Percentiles rank a stretch among this genome's conserved stretches.
Evolutionary conservation across 2,329 filamentous ascomycete species (phyloP).

Genomic region (Aureobasidium mangrovei): DNA sequence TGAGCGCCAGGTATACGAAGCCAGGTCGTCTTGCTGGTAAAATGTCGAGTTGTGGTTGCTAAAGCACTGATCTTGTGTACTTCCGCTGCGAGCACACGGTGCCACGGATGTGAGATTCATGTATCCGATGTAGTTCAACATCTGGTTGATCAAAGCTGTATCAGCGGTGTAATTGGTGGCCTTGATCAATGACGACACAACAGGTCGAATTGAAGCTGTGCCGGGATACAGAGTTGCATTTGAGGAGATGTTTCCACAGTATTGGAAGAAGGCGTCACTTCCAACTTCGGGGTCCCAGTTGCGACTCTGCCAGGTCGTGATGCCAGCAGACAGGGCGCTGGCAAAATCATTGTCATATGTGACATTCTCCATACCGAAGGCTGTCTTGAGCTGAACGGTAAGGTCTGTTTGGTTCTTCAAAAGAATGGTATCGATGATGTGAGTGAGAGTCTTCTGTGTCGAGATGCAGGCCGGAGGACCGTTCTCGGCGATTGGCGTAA

Average conservation of each 20-base stretch:
- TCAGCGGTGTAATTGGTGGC: conserved; percentile 39
- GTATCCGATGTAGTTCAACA: conserved; percentile 52
- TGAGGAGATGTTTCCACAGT: conserved; percentile 49
- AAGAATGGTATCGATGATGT: conserved; percentile 52
- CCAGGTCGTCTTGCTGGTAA: conserved; percentile 38
- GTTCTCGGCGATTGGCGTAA: conserved; percentile 48
- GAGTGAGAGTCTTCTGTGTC: conserved; percentile 52
- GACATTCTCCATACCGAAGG: conserved; percentile 44
- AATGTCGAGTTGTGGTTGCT: conserved; percentile 38
- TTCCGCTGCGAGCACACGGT: conserved; percentile 28
- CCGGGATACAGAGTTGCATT: conserved; percentile 35
- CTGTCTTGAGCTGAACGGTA: conserved; percentile 40
- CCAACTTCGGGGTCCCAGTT: conserved; percentile 53
- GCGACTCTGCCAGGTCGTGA: conserved; percentile 43
- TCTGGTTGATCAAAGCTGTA: conserved; percentile 39
- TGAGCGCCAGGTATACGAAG: conserved; percentile 35
- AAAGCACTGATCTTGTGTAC: conserved; percentile 45
- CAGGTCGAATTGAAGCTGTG: conserved; percentile 30
- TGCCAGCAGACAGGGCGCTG: neutral
- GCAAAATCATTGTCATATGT: conserved; percentile 24
- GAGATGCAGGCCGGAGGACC: conserved; percentile 55
- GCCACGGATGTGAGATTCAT: conserved; percentile 38
- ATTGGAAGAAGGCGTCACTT: conserved; percentile 41
- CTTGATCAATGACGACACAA: conserved; percentile 37
- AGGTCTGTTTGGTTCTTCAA: conserved; percentile 37